phyloP scores from a whole-genome alignment of 352 stramenopile genomes.

The Globisporangium barbulae region DNA sequence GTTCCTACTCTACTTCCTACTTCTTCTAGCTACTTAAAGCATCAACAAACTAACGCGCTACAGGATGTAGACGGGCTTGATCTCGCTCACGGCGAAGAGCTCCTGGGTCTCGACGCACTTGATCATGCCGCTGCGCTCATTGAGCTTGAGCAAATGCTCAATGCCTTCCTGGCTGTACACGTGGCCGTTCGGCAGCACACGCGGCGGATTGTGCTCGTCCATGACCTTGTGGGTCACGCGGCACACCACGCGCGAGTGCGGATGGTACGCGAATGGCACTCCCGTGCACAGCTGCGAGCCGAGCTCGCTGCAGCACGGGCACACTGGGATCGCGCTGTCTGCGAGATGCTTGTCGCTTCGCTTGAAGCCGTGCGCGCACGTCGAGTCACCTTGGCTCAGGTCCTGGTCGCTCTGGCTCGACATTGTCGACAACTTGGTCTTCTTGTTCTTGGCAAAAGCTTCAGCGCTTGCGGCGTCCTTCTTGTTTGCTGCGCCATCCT shows the following conservation, averaged over 20 bases:
- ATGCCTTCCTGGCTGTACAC: slow-evolving; percentile 83
- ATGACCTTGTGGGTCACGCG: slow-evolving; percentile 77
- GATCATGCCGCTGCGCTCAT: slow-evolving; percentile 44
- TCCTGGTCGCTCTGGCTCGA: background rate
- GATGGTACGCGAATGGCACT: slow-evolving; percentile 76
- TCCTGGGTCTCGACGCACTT: slow-evolving; percentile 74
- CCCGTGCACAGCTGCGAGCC: slow-evolving; percentile 50
- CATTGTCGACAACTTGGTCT: slow-evolving; percentile 29
- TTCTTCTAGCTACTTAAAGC: background rate
- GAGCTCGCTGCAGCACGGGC: slow-evolving; percentile 71
- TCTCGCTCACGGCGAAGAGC: slow-evolving; percentile 48
- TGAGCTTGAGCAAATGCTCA: slow-evolving; percentile 40
- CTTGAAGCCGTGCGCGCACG: background rate
- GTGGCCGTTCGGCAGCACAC: slow-evolving; percentile 78
- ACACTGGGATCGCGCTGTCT: slow-evolving; percentile 43
- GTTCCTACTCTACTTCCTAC: background rate
- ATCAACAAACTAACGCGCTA: slow-evolving; percentile 14
- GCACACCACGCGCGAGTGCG: slow-evolving; percentile 82
- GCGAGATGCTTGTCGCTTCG: slow-evolving; percentile 15
- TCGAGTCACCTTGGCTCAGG: background rate
- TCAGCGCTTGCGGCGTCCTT: slow-evolving; percentile 12
- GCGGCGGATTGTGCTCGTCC: slow-evolving; percentile 81
- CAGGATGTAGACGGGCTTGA: slow-evolving; percentile 80
- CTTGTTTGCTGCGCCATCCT: slow-evolving; percentile 9
- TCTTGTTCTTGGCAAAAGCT: slow-evolving; percentile 38